Evolutionary conservation across 306 rosid species (phyloP), one percentile per base, ranked within the genome.

Genomic region (Castanopsis chinensis): DNA sequence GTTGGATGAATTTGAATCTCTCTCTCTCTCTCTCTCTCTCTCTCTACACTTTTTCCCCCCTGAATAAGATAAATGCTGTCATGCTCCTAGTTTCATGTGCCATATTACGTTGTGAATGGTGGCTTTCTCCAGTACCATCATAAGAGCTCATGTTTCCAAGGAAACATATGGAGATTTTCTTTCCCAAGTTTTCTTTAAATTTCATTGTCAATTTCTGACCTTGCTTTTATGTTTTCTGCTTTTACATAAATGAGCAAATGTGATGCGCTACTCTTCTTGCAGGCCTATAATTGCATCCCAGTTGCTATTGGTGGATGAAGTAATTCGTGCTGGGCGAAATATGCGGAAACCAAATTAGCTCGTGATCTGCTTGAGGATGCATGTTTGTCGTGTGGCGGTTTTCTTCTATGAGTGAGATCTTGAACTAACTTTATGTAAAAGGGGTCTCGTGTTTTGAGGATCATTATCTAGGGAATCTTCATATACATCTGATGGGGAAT

Each of bases 211-310:
- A 4, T 63, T 63, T 19, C 32, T 41, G 11, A 41, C 25, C 53
- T 11, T 25, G 54, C 14, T 8, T 21, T 37, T 23, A 59, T 58
- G 32, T 58, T 58, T 58, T 58, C 30, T 20, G 5, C 5, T 10
- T 3, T 58, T 58, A 20, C 13, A 12, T 58, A 23, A 20, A 58
- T n/a, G 65, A 7, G 32, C 13, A 4, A 21, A 35, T 68, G 72
- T 2, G 6, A 13, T 13, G 3, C 21, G 65, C 76, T 54, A 5
- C 51, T 73, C 18, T 64, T 19, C 83, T 35, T 85, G 72, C 94
- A 95, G 99, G 90, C 99, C 99, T 7, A 94, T 95, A 65, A 93
- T 95, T 77, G 91, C 95, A 55, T 93, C 98, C 52, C 99, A 95
- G 70, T 79, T 95, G 88, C 89, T 95, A 54, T 80, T 95, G 91